A percentile compares a stretch with the other conserved stretches of the same genome.
Conservation (phyloP, 1,139 yeast species). For the Candida labiduridarum region DNA sequence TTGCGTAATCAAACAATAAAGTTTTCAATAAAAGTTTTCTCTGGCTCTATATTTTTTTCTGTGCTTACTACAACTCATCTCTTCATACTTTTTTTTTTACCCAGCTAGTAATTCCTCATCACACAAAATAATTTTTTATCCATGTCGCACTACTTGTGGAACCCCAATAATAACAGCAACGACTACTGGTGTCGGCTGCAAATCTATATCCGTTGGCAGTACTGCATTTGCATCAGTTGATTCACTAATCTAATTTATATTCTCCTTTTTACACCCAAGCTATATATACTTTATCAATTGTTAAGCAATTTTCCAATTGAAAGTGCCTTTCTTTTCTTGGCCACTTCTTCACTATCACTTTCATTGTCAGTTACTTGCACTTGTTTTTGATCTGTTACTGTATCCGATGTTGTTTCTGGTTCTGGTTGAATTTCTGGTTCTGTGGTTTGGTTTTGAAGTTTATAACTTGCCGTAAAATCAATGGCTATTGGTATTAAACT, state of each 20-base stretch:
- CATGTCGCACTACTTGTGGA: no score
- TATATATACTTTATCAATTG: conserved; percentile 13
- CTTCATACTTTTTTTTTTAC: not conserved
- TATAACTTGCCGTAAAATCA: conserved; percentile 29
- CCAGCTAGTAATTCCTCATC: no score
- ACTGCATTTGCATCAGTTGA: not conserved
- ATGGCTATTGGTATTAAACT: conserved; percentile 26
- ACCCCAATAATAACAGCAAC: no score
- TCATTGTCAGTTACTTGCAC: conserved; percentile 5
- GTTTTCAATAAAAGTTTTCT: not conserved
- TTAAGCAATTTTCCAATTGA: conserved; percentile 44
- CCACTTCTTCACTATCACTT: conserved; percentile 7
- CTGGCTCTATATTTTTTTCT: not conserved
- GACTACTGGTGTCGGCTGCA: no score
- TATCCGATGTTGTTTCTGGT: no score
- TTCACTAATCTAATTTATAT: no score
- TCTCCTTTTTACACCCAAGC: no score
- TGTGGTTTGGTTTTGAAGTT: conserved; percentile 12
- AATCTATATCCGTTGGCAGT: not conserved
- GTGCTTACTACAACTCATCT: not conserved
- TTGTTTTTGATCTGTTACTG: conserved; percentile 5
- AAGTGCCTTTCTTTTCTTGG: conserved; percentile 17
- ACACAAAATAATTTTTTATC: no score
- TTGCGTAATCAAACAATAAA: no score
- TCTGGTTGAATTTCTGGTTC: not conserved